Evolutionary conservation across 2,329 filamentous ascomycete genomes (phyloP), one percentile per base, ranked within the genome.

Genomic region (Colletotrichum noveboracense): DNA sequence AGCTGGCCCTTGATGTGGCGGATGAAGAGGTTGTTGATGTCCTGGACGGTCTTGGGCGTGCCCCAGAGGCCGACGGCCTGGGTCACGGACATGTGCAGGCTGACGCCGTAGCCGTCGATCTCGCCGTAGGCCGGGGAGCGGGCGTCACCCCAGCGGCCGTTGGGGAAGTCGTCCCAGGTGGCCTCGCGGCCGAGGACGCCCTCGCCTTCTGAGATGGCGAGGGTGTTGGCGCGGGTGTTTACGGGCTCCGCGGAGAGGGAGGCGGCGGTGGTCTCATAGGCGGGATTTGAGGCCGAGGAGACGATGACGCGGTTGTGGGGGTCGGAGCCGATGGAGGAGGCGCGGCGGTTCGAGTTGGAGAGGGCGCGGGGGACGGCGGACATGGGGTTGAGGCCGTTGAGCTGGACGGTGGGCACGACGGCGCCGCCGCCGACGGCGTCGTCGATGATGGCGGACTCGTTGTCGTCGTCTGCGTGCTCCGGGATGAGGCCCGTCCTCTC

Each of bases 121-220:
- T 98, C 96, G 80, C 96, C 96, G 82, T 98, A 98, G 1, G 96
- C 96, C 2, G 96, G 96, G 4, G 96, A 98, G 68, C 96, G 92
- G 6, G 96, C 95, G 81, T 98, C 96, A 82, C 96, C 96, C 93
- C 96, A 98, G 71, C 96, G 92, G 32, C 96, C 97, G 87, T 98
- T 98, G 77, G 96, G 96, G 84, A 96, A 99, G 82, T 99, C 97
- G 81, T 99, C 97, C 97, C 97, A 99, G 1, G 97, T 99, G 38
- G 97, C 97, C 88, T 98, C 96, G 66, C 97, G 91, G 13, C 96
- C 97, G 8, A 98, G 88, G 5, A 94, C 91, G 28, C 96, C 97
- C 81, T 98, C 94, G 7, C 97, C 96, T 86, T 98, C 96, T 0
- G 96, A 98, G 74, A 98, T 98, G 32, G 96, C 95, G 12, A 98